Percentiles rank a stretch among this genome's conserved stretches.
Conservation (phyloP, 441 rosid species). For the Aleurites moluccanus region DNA sequence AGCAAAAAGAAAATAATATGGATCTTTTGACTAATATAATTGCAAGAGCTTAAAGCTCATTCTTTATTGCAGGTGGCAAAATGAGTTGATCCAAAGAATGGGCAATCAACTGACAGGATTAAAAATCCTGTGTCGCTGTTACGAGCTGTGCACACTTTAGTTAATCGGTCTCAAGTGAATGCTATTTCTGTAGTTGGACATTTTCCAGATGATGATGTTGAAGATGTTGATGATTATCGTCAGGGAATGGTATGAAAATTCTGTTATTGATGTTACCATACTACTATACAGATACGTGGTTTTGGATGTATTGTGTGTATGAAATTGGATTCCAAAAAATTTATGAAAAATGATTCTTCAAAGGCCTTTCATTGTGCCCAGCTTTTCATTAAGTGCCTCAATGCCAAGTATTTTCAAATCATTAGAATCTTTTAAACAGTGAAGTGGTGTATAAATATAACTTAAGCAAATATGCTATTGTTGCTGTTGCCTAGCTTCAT, state of each 20-base stretch:
- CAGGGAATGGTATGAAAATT: slow-evolving; percentile 47
- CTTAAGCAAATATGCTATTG: neutral
- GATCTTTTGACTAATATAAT: neutral
- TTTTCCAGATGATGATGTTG: slow-evolving; percentile 61
- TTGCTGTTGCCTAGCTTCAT: neutral
- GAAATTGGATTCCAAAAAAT: neutral
- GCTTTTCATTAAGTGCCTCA: neutral
- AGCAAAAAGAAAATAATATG: neutral
- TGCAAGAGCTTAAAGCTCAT: neutral
- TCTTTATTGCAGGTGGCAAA: slow-evolving; percentile 45
- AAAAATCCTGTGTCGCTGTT: slow-evolving; percentile 51
- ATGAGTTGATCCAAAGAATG: slow-evolving; percentile 53
- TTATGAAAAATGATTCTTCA: neutral
- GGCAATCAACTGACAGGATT: slow-evolving; percentile 65
- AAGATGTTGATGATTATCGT: slow-evolving; percentile 48
- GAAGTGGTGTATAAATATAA: neutral
- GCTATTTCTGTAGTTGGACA: slow-evolving; percentile 63
- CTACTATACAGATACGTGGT: neutral
- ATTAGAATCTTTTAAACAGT: too few relatives aligned
- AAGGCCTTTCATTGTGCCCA: neutral
- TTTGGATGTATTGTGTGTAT: neutral
- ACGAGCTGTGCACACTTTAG: slow-evolving; percentile 49
- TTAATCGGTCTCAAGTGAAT: slow-evolving; percentile 45
- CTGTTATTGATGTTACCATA: neutral
- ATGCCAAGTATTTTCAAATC: neutral